Evolutionary conservation across 495 filamentous ascomycete species (phyloP), one percentile per base, ranked within the genome.

Genomic region (Aspergillus taichungensis): DNA sequence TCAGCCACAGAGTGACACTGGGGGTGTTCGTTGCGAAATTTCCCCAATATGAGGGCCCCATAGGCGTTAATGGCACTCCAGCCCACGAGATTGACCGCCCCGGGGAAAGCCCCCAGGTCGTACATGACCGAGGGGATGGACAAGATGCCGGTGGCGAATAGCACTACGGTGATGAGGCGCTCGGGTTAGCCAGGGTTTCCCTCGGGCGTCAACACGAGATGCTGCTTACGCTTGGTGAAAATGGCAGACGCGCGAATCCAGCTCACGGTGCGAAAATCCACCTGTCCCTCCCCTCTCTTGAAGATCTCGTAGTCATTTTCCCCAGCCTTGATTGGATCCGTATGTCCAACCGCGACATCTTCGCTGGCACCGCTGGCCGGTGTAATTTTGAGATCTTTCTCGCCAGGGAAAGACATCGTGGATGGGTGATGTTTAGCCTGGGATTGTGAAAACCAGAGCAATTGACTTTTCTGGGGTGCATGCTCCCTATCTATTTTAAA

Each of bases 41-140:
- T 57, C 13, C 62, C 60, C n/a, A 64, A 53, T 11, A 68, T 46
- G 24, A 66, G 54, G 28, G 59, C 57, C 12, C 57, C 55, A 49
- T 68, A 70, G 0, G 80, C 78, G 41, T 86, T 82, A n/a, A 86
- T 49, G 13, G 82, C 56, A 12, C 82, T 82, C 43, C 85, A 64
- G 14, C 62, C 59, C 18, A 85, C 46, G 30, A 83, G 72, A 36
- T 78, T 71, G 39, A 86, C 65, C 27, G 81, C 49, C 8, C 74
- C 63, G 3, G 61, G 59, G 8, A 85, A 72, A 59, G 84, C 78
- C 7, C 83, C 83, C 3, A 85, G 57, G 4, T 73, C 64, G 27
- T 82, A 80, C 50, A 85, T 77, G 29, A 74, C 69, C 0, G 66
- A 63, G 0, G 83, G 81, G 11, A 86, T 72, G 37, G 75, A 77